Base-by-base conservation (phyloP, 23 red algal species). In the Chondrus crispus region DNA sequence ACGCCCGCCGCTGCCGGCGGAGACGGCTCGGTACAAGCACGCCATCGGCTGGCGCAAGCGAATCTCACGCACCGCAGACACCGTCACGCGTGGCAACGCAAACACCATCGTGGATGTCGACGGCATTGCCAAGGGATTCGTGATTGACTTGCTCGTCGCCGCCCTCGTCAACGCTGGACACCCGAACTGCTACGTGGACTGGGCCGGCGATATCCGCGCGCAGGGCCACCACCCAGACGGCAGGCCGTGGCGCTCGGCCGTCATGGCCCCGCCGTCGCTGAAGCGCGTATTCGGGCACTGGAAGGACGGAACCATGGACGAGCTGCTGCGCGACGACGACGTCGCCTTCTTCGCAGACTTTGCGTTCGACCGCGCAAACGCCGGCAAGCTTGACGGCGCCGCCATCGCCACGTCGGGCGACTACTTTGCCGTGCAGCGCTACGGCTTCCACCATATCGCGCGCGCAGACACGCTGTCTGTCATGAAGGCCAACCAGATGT, bases 181-280 rank as follows among this genome's bases (percentile, higher is more conserved):
- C 41, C 2, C 19, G 3, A 32, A 47, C 30, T 33, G 73, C 8
- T 93, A 93, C 45, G 90, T 93, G 1, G 90, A 93, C 48, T 93
- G 90, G 90, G 90, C 75, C 62, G 90, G 46, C 20, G 90, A 93
- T 83, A 93, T 93, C 55, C 90, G 90, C 39, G 80, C 80, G 1
- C 16, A 41, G 0, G 90, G 81, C 44, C 37, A 75, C 2, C 90
- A 93, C 57, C 90, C 90, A 7, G 38, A 44, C 8, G 90, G 90
- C 18, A 20, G 90, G 19, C 79, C 90, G 1, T 93, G 90, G 90
- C 90, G 90, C 2, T 44, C 90, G 26, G 90, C 90, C 33, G 41
- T 93, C 0, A 73, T 93, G 26, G 32, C 38, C 8, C 90, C 90
- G 29, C 90, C 90, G 2, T 28, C 53, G 22, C 80, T 93, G 38